These are phyloP conservation scores for Spathaspora arborariae DNA, from an alignment of 805 yeast genomes.

Conservation along the genomic window DNA sequence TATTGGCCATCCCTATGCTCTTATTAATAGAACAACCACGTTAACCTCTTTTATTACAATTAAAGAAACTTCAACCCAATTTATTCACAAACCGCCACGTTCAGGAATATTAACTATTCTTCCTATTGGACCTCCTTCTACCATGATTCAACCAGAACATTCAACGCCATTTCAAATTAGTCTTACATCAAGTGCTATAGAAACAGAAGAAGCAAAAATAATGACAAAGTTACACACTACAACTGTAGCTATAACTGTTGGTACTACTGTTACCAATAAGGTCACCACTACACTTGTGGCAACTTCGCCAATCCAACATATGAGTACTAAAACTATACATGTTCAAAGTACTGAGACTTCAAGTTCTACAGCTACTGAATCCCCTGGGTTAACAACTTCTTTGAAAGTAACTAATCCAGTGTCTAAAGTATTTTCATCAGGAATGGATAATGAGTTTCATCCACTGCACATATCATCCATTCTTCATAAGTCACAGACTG, in stretches of 20 bases:
- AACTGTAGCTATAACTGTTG: not conserved
- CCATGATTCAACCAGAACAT: not conserved
- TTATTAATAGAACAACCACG: not conserved
- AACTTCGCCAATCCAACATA: not conserved
- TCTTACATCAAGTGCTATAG: not conserved
- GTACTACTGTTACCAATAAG: not conserved
- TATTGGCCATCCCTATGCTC: not conserved
- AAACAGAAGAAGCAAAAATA: not conserved
- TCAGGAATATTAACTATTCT: not conserved
- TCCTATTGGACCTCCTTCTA: not conserved
- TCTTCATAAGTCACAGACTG: not conserved
- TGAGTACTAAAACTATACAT: not conserved
- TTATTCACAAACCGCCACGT: not conserved
- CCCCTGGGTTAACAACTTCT: not conserved
- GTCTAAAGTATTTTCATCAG: not conserved
- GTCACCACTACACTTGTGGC: not conserved
- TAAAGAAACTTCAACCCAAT: not conserved
- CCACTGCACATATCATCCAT: not conserved
- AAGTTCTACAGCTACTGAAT: not conserved
- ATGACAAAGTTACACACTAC: not conserved
- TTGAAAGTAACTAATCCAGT: not conserved
- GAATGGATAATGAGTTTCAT: constrained; percentile 1
- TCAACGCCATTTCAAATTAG: not conserved
- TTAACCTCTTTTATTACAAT: not conserved
- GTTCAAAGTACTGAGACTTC: not conserved